A percentile compares a stretch with the other conserved stretches of the same genome.
These are phyloP conservation scores for Incumbomyces lentus DNA, from an alignment of 2,329 filamentous ascomycete genomes.

Conservation along the genomic window DNA sequence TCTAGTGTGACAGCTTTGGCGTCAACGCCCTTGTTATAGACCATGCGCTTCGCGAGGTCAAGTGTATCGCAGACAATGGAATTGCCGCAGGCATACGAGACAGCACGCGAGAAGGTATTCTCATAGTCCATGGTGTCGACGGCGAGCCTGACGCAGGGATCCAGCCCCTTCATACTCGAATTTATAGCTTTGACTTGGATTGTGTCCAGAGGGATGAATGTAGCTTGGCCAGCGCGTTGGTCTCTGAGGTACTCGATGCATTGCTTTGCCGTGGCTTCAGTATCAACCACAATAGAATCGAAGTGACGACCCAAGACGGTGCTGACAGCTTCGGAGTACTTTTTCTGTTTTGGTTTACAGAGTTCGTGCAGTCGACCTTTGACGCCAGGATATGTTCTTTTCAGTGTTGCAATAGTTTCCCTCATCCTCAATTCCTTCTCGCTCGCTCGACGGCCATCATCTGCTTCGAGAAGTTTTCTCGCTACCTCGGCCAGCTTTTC, in stretches of 20 bases:
- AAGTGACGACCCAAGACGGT: constrained; percentile 88
- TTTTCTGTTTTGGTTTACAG: constrained; percentile 94
- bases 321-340: constrained; percentile 85
- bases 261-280: constrained; percentile 84
- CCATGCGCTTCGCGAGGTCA: constrained; percentile 76
- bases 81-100: constrained; percentile 89
- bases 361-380: constrained; percentile 82
- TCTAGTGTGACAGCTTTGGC: constrained; percentile 92
- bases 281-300: constrained; percentile 89
- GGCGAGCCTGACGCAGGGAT: constrained; percentile 71
- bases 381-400: constrained; percentile 84
- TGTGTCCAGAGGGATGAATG: constrained; percentile 92
- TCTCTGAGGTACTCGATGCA: constrained; percentile 93
- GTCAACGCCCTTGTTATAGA: constrained; percentile 72
- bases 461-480: constrained; percentile 70
- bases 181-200: constrained; percentile 91
- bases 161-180: constrained; percentile 78
- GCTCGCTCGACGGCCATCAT: constrained; percentile 74
- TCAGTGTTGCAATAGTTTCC: constrained; percentile 75
- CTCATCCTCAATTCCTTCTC: constrained; percentile 69
- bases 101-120: constrained; percentile 73
- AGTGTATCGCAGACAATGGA: constrained; percentile 88
- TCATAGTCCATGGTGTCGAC: constrained; percentile 97
- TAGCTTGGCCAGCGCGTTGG: constrained; percentile 75
- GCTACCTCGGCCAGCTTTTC: constrained; percentile 79